Base-by-base conservation (phyloP, 2,329 filamentous ascomycete genomes). In the Diaporthe sp. region DNA sequence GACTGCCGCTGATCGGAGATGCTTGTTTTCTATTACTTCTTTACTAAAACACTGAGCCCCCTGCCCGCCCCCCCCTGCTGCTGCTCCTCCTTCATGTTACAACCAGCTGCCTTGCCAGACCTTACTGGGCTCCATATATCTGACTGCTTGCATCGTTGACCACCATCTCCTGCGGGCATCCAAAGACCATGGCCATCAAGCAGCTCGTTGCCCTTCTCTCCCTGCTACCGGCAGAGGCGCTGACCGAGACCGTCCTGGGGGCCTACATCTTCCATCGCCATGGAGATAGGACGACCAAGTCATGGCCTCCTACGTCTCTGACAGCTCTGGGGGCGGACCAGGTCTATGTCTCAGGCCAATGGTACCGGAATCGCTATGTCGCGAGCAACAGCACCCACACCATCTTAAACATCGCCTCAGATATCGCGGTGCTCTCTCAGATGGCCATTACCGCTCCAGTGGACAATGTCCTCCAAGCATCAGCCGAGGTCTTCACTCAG, bases 191-290 rank as follows among this genome's bases (percentile, higher is more conserved):
- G 85, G 83, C 80, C 72, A 78, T 83, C 78, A 86, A 85, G 75
- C 79, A 83, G 32, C 75, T 86, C 73, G 78, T 87, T 73, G 77
- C 86, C 75, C 82, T 85, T 55, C 79, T 86, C 65, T 80, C 84
- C 70, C 78, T 85, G 65, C 75, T 84, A 61, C 78, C 84, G 50
- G 78, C 75, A 59, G 78, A 76, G 63, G 37, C 35, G 7, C 25
- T 63, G 32, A 85, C 85, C 27, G 94, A 97, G 85, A 94, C 92
- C 0, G 87, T 97, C 37, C 88, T 97, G 22, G 95, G 95, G 70
- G 92, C 93, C 59, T 97, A 96, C 83, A 92, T 98, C 83, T 97
- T 97, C 87, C 92, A 94, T 78, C 93, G 96, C 59, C 96, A 98
- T 39, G 96, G 96, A 73, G 96, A 98, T 83, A 92, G 96, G 72